Evolutionary conservation across 2,329 filamentous ascomycete genomes (phyloP).

Genomic region (Penicillium olsonii): DNA sequence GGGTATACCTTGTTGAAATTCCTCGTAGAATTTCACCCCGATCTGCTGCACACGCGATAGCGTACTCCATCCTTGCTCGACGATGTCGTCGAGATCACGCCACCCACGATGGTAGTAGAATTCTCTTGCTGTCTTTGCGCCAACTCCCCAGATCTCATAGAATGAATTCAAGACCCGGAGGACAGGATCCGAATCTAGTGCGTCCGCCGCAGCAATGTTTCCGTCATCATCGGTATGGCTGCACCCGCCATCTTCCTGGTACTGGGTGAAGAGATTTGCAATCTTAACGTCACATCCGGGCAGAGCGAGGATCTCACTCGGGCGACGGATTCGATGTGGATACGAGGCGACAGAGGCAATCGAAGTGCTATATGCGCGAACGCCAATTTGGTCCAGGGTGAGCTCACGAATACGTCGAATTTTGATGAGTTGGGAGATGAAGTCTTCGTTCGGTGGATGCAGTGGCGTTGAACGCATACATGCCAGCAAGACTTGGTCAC

Average conservation of each 20-base stretch:
- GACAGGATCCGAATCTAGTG: conserved; percentile 64
- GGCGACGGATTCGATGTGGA: conserved; percentile 57
- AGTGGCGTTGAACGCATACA: conserved; percentile 76
- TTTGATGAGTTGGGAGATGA: conserved; percentile 72
- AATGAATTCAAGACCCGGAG: conserved; percentile 69
- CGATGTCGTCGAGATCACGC: conserved; percentile 80
- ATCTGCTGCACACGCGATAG: conserved; percentile 86
- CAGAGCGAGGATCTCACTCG: conserved; percentile 53
- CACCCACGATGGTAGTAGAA: conserved; percentile 78
- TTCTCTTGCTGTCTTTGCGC: conserved; percentile 73
- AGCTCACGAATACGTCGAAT: conserved; percentile 72
- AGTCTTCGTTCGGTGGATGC: conserved; percentile 70
- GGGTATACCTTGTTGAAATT: conserved; percentile 72
- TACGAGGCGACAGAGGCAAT: conserved; percentile 85
- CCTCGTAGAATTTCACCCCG: conserved; percentile 89
- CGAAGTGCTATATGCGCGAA: conserved; percentile 82
- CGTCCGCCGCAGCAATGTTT: conserved; percentile 62
- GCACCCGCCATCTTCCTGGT: conserved; percentile 49
- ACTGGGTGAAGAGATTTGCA: conserved; percentile 75
- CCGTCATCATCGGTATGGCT: conserved; percentile 48
- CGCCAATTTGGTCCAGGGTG: conserved; percentile 73
- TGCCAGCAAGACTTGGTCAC: conserved; percentile 67
- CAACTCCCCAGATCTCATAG: conserved; percentile 90
- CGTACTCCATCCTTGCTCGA: conserved; percentile 76
- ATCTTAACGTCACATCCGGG: conserved; percentile 84